Evolutionary conservation across 148 eudicot genomes (phyloP).

Genomic region (Euryodendron excelsum): DNA sequence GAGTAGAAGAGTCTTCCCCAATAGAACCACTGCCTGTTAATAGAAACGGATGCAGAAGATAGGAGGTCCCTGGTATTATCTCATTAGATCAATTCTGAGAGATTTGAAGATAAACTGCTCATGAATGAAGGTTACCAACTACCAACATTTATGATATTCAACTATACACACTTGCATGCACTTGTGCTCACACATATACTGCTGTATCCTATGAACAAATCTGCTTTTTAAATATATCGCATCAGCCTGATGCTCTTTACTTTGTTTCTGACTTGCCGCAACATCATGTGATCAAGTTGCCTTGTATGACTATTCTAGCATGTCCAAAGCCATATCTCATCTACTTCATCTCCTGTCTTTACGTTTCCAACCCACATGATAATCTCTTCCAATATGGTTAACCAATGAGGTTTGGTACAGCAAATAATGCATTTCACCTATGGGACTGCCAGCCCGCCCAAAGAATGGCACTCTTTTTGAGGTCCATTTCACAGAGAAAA

Average conservation of each 20-base stretch:
- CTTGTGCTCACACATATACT: background rate
- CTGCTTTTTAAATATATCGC: background rate
- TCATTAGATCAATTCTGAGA: background rate
- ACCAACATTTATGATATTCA: background rate
- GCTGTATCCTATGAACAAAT: background rate
- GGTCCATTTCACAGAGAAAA: background rate
- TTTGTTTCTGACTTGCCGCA: background rate
- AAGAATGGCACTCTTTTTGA: background rate
- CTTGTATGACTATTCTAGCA: background rate
- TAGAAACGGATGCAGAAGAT: background rate
- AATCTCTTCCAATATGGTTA: background rate
- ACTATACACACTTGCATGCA: background rate
- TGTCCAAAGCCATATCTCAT: background rate
- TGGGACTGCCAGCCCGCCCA: background rate
- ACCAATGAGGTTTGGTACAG: background rate
- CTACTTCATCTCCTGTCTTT: background rate
- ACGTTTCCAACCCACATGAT: background rate
- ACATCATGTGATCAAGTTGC: slow-evolving; percentile 2
- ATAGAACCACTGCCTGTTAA: background rate
- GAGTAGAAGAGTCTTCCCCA: background rate
- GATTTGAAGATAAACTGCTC: background rate
- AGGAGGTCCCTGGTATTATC: background rate
- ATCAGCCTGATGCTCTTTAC: background rate
- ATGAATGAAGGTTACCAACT: background rate
- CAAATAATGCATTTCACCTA: background rate